Percentiles rank a stretch among this genome's conserved stretches.
These are phyloP conservation scores for Isatis lusitanica DNA, from an alignment of 441 rosid genomes.

Conservation along the genomic window DNA sequence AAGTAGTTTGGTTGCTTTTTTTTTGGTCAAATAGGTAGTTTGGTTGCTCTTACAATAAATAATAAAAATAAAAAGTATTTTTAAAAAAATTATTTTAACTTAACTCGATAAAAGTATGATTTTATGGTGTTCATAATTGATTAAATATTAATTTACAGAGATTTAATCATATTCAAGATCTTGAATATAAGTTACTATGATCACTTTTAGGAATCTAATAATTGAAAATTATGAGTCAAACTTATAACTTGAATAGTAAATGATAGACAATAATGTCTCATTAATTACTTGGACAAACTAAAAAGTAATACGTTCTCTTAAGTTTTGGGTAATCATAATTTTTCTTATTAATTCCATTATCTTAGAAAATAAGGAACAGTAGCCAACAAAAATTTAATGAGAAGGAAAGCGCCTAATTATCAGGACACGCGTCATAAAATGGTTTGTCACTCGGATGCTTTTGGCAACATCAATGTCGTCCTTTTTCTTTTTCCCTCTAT, in stretches of 20 bases:
- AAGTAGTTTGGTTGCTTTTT: neutral
- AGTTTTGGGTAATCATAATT: neutral
- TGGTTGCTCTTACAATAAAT: too few species aligned
- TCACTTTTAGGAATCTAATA: neutral
- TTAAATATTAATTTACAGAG: too few species aligned
- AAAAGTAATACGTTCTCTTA: neutral
- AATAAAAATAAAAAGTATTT: too few species aligned
- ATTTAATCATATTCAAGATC: too few species aligned
- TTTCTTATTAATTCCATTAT: neutral
- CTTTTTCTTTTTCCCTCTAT: constrained; percentile 18
- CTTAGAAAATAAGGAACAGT: neutral
- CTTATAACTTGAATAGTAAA: neutral
- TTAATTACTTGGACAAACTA: neutral
- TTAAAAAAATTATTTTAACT: too few species aligned
- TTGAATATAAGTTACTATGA: too few species aligned
- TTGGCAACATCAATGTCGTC: constrained; percentile 13
- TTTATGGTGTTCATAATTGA: too few species aligned
- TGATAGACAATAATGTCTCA: neutral
- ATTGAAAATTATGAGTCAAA: neutral
- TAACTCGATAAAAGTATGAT: too few species aligned
- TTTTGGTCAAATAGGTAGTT: too few species aligned
- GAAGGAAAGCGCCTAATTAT: constrained; percentile 3
- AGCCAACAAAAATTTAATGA: neutral
- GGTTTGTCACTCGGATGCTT: constrained; percentile 9
- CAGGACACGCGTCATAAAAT: constrained; percentile 22